Evolutionary conservation across 768 basidiomycete species (phyloP).

Genomic region (Amylocystis lapponica): DNA sequence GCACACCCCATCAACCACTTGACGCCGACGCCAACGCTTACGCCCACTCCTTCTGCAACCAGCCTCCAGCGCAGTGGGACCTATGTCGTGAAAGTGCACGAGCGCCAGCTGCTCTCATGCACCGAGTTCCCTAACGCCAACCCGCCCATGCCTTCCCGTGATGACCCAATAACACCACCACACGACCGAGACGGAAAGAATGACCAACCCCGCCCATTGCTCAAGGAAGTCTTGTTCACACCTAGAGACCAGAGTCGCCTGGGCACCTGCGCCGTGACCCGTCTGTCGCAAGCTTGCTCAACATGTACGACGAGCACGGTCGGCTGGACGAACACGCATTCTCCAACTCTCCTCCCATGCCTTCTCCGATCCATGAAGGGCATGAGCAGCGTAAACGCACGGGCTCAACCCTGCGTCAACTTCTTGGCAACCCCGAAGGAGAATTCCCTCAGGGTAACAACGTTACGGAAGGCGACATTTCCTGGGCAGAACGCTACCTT

Average conservation of each 20-base stretch:
- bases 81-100: slow-evolving; percentile 69
- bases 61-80: slow-evolving; percentile 51
- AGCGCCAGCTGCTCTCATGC: slow-evolving; percentile 51
- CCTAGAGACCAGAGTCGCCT: slow-evolving; percentile 47
- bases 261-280: slow-evolving; percentile 65
- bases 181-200: slow-evolving; percentile 12
- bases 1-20: slow-evolving; percentile 25
- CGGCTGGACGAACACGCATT: slow-evolving; percentile 56
- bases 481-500: slow-evolving; percentile 76
- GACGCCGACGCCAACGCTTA: slow-evolving; percentile 2
- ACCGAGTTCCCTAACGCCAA: slow-evolving; percentile 66
- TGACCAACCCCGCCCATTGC: slow-evolving; percentile 23
- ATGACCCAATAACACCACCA: slow-evolving; percentile 21
- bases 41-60: slow-evolving; percentile 21
- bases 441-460: slow-evolving; percentile 26
- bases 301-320: slow-evolving; percentile 71
- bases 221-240: slow-evolving; percentile 32
- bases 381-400: slow-evolving; percentile 52
- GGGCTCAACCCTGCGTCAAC: slow-evolving; percentile 69
- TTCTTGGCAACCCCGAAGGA: slow-evolving; percentile 50
- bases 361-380: slow-evolving; percentile 29
- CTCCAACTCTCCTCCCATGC: slow-evolving; percentile 48
- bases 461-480: slow-evolving; percentile 64
- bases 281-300: slow-evolving; percentile 68
- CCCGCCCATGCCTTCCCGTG: slow-evolving; percentile 28